Base-by-base conservation (phyloP, 2,329 filamentous ascomycete genomes). In the Alternaria novae-zelandiae region DNA sequence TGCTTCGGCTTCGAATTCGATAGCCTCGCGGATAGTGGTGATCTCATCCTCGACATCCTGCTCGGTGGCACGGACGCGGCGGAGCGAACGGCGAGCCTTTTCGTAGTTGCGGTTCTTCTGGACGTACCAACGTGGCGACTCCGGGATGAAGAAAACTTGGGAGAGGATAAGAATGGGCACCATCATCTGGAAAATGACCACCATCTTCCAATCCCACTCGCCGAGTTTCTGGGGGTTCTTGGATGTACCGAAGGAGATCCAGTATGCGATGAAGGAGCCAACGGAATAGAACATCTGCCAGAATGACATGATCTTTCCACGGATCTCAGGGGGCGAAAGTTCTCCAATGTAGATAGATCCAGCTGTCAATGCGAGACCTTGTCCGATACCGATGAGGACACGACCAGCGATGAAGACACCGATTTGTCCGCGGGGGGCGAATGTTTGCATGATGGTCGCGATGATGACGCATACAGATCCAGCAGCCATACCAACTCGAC, bases 341-440 rank as follows among this genome's bases (percentile, higher is more conserved):
- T 92, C 90, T 64, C 89, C 88, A 64, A 92, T 92, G 78, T 92
- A 92, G 56, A 91, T 89, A 10, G 89, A 88, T 2, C 89, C 89
- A 56, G 90, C 85, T 30, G 89, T 90, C 68, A 91, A 74, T 56
- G 90, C 89, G 74, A 91, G 84, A 67, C 90, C 90, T 78, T 92
- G 90, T 2, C 90, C 90, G 17, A 92, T 79, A 82, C 90, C 90
- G 63, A 92, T 89, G 59, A 92, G 79, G 11, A 89, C 88, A 74
- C 90, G 86, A 26, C 90, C 90, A 55, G 85, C 89, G 69, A 92
- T 89, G 76, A 92, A 92, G 74, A 85, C 85, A 49, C 86, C 89
- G 44, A 92, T 83, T 65, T 87, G 86, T 43, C 75, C 75, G 54
- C 77, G 69, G 8, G 89, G 89, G 5, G 88, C 78, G 69, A 90